phyloP scores from a whole-genome alignment of 2,329 filamentous ascomycete species.

The Aspergillus felis region DNA sequence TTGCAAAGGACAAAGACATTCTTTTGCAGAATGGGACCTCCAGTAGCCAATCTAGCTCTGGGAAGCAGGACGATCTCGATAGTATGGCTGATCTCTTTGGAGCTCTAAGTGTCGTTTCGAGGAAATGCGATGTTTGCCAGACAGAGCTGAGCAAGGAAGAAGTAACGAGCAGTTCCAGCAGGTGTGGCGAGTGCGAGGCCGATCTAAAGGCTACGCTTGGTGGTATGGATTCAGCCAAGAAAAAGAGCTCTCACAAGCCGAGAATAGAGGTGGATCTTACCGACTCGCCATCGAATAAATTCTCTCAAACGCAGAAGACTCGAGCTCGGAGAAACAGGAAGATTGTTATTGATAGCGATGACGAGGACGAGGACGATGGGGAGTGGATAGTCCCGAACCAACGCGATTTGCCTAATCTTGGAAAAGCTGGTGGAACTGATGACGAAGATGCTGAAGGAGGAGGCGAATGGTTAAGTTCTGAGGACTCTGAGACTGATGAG shows the following conservation, averaged over 20 bases:
- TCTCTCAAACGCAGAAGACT: constrained; percentile 16
- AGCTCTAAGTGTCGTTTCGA: constrained; percentile 71
- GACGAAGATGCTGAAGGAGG: constrained; percentile 86
- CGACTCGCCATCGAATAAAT: constrained; percentile 20
- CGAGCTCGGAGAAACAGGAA: constrained; percentile 38
- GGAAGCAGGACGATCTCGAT: constrained; percentile 65
- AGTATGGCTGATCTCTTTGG: constrained; percentile 82
- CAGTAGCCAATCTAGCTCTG: constrained; percentile 47
- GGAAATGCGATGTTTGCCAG: constrained; percentile 81
- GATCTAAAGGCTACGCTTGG: constrained; percentile 63
- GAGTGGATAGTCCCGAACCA: constrained; percentile 78
- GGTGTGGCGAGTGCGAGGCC: constrained; percentile 70
- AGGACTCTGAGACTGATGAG: constrained; percentile 59
- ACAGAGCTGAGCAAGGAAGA: constrained; percentile 60
- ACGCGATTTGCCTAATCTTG: constrained; percentile 58
- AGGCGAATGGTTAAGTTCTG: constrained; percentile 70
- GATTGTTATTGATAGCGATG: constrained; percentile 51
- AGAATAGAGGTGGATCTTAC: constrained; percentile 32
- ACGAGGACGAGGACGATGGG: constrained; percentile 62
- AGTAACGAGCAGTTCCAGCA: constrained; percentile 48
- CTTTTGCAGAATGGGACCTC: constrained; percentile 60
- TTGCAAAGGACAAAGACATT: constrained; percentile 84
- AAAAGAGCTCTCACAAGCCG: constrained; percentile 41
- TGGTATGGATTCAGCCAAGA: constrained; percentile 34
- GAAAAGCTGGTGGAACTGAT: constrained; percentile 76